Conservation (phyloP, 2,329 filamentous ascomycete genomes). For the Neonectria hederae region DNA sequence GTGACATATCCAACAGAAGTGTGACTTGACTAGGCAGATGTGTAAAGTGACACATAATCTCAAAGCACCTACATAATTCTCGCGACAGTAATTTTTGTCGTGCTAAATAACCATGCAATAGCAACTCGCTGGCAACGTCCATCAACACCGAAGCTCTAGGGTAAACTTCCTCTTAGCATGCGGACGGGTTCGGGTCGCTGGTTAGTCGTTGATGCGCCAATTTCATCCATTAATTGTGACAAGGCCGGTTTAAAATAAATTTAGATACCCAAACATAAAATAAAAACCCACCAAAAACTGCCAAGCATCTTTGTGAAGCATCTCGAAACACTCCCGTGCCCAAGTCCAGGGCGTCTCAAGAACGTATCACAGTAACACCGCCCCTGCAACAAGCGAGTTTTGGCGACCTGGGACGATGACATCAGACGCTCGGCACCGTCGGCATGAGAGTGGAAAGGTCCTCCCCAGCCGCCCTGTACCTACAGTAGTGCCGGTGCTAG, state of each 20-base stretch:
- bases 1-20: background rate
- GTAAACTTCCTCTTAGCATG: background rate
- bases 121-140: background rate
- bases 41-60: background rate
- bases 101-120: background rate
- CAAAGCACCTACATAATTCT: background rate
- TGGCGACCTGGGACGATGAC: background rate
- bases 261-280: background rate
- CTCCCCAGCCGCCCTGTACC: slow-evolving; percentile 10
- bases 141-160: background rate
- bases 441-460: background rate
- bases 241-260: background rate
- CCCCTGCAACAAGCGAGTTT: background rate
- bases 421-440: background rate
- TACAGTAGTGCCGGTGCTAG: slow-evolving; percentile 20
- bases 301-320: background rate
- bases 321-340: background rate
- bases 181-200: background rate
- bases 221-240: background rate
- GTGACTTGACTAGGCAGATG: background rate
- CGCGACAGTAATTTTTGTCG: background rate
- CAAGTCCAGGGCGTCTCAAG: background rate
- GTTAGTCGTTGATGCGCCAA: background rate
- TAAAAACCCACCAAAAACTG: too few relatives aligned
- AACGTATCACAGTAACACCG: background rate